Percentiles rank a stretch among this genome's conserved stretches.
Conservation (phyloP, 257 asterid species). For the Gentiana dahurica region DNA sequence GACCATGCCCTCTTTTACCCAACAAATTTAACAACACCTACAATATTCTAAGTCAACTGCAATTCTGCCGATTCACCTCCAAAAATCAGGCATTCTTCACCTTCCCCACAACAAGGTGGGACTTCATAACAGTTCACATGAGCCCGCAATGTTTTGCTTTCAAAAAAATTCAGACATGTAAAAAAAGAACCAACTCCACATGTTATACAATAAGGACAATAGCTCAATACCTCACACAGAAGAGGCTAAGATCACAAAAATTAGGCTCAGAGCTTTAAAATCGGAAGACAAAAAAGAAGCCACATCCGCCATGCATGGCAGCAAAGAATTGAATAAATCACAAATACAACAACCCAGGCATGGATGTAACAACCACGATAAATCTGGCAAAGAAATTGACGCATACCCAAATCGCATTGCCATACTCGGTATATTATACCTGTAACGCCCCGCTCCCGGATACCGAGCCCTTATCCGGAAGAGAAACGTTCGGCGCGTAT, state of each 20-base stretch:
- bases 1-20: not conserved
- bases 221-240: constrained; percentile 3
- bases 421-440: too few species aligned
- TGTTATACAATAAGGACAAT: not conserved
- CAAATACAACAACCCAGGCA: too few species aligned
- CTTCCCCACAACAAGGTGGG: not conserved
- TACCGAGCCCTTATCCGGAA: too few species aligned
- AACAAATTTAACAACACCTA: not conserved
- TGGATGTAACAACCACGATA: too few species aligned
- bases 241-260: not conserved
- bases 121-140: too few species aligned
- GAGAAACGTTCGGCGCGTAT: too few species aligned
- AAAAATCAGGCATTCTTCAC: not conserved
- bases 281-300: too few species aligned
- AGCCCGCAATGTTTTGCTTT: constrained; percentile 1
- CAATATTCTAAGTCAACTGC: not conserved
- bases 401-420: too few species aligned
- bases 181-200: not conserved
- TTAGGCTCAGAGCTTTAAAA: not conserved
- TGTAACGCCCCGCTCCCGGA: too few species aligned
- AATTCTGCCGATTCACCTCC: not conserved
- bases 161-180: not conserved
- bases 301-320: too few species aligned
- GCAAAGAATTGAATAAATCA: too few species aligned
- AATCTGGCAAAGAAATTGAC: too few species aligned